phyloP scores from a whole-genome alignment of 2,329 filamentous ascomycete species.

The Beauveria australis region DNA sequence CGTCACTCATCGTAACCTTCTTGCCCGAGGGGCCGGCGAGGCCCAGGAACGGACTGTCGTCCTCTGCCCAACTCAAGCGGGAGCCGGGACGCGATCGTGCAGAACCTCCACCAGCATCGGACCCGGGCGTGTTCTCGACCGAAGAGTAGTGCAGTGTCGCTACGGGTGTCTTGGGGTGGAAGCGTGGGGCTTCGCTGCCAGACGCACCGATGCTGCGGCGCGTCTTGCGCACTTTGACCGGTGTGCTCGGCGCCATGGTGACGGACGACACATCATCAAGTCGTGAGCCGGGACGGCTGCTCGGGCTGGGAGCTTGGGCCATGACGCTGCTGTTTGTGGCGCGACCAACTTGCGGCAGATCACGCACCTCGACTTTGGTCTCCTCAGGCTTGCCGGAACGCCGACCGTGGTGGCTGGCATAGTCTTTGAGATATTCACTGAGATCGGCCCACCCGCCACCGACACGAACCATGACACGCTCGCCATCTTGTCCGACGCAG shows the following conservation, averaged over 20 bases:
- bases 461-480: constrained; percentile 95
- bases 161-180: constrained; percentile 36
- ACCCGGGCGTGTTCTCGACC: constrained; percentile 33
- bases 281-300: constrained; percentile 30
- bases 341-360: constrained; percentile 26
- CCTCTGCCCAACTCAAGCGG: constrained; percentile 48
- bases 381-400: constrained; percentile 41
- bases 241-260: constrained; percentile 31
- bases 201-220: constrained; percentile 36
- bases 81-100: constrained; percentile 43
- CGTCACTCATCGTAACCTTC: constrained; percentile 58
- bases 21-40: constrained; percentile 63
- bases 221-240: constrained; percentile 47
- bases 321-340: constrained; percentile 19
- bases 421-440: constrained; percentile 89
- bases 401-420: constrained; percentile 85
- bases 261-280: constrained; percentile 21
- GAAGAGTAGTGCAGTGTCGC: constrained; percentile 32
- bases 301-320: constrained; percentile 32
- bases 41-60: constrained; percentile 52
- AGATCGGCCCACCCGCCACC: constrained; percentile 98
- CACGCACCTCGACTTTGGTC: constrained; percentile 51
- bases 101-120: constrained; percentile 30
- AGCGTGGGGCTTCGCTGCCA: constrained; percentile 22
- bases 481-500: constrained; percentile 78